phyloP scores from a whole-genome alignment of 805 yeast genomes.

The Saturnispora gosingensis region DNA sequence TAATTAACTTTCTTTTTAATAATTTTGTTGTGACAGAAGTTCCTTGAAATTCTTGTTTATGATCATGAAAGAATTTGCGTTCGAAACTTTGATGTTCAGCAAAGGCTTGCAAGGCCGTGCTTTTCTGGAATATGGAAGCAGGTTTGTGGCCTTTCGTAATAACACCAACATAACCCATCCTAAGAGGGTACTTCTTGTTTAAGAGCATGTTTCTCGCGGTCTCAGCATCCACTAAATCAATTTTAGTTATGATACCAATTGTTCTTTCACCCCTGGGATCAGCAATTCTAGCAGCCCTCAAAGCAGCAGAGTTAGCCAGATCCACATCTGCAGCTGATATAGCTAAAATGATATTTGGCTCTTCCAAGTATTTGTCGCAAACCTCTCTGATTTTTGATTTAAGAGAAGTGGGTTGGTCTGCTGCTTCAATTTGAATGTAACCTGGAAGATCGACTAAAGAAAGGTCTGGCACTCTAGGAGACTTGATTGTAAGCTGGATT shows the following conservation, averaged over 20 bases:
- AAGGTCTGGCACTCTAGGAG: constrained; percentile 86
- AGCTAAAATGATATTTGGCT: constrained; percentile 91
- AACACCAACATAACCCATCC: constrained; percentile 98
- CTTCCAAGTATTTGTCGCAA: constrained; percentile 78
- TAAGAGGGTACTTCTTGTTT: constrained; percentile 79
- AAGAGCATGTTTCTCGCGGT: constrained; percentile 58
- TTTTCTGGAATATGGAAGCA: constrained; percentile 42
- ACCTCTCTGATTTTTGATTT: constrained; percentile 69
- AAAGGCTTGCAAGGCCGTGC: constrained; percentile 51
- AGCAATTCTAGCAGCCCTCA: constrained; percentile 77
- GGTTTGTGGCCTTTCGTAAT: constrained; percentile 60
- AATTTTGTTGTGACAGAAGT: constrained; percentile 69
- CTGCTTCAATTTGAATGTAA: constrained; percentile 92
- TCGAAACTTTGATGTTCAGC: constrained; percentile 64
- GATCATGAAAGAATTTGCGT: constrained; percentile 49
- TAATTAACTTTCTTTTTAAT: constrained; percentile 72
- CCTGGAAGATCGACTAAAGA: constrained; percentile 96
- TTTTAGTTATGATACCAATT: constrained; percentile 89
- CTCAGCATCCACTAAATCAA: constrained; percentile 79
- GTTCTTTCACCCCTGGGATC: constrained; percentile 96
- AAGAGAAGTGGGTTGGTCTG: constrained; percentile 84
- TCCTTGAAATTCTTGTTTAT: constrained; percentile 49
- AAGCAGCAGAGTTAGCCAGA: constrained; percentile 90
- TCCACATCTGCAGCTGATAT: constrained; percentile 98
- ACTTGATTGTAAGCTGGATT: constrained; percentile 80